These are phyloP conservation scores for Termitomyces sp. DNA, from an alignment of 768 basidiomycete genomes.

Conservation along the genomic window DNA sequence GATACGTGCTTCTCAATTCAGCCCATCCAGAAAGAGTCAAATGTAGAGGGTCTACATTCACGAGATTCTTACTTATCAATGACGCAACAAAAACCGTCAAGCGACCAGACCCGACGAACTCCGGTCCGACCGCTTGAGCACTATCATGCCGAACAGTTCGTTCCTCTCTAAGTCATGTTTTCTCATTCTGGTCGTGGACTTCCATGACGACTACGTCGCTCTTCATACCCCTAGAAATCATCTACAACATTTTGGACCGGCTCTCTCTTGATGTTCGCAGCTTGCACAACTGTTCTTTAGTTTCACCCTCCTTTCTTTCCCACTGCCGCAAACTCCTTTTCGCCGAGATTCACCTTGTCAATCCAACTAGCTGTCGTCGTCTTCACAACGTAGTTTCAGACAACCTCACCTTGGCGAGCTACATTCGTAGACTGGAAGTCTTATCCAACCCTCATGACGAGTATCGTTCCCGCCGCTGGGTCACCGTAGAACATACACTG, in stretches of 20 bases:
- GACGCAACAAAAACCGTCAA: too few species aligned
- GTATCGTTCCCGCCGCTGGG: conserved; percentile 10
- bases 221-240: not conserved
- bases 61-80: too few species aligned
- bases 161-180: not conserved
- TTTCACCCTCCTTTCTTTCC: not conserved
- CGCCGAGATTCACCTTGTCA: not conserved
- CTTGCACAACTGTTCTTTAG: not conserved
- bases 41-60: too few species aligned
- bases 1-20: too few species aligned
- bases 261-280: conserved; percentile 1
- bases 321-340: conserved; percentile 1
- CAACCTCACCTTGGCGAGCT: not conserved
- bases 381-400: not conserved
- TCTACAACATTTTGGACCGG: not conserved
- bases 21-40: too few species aligned
- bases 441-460: not conserved
- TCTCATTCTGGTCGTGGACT: not conserved
- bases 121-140: not conserved
- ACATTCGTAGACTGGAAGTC: not conserved
- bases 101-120: not conserved
- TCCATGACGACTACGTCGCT: not conserved
- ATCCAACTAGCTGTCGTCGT: not conserved
- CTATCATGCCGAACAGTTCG: too few species aligned
- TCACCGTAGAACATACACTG: conserved; percentile 11